These are phyloP conservation scores for Jaltomata sinuosa DNA, from an alignment of 257 asterid genomes.

Conservation along the genomic window DNA sequence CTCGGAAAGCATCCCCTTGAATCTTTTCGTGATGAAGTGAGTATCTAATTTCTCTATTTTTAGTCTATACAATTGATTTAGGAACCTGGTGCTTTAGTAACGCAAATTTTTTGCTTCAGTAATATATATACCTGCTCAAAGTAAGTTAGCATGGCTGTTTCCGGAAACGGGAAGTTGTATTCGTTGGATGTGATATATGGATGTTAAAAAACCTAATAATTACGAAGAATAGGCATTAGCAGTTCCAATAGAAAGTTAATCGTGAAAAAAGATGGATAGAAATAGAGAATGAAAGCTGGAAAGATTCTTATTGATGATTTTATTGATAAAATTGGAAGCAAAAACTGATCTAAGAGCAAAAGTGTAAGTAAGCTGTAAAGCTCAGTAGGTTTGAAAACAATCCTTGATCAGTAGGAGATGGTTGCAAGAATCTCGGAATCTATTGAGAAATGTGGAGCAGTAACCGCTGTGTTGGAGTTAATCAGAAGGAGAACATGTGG, in stretches of 20 bases:
- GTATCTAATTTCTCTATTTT: neutral
- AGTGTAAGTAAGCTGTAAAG: neutral
- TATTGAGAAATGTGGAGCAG: neutral
- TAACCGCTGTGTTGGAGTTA: neutral
- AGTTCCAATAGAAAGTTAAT: neutral
- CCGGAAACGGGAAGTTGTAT: neutral
- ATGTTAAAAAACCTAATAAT: neutral
- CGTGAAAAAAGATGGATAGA: neutral
- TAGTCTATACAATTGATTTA: neutral
- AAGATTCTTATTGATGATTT: neutral
- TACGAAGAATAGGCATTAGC: neutral
- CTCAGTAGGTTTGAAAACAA: neutral
- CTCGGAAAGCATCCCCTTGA: slow-evolving; percentile 85
- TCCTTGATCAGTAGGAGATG: neutral
- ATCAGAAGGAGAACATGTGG: neutral
- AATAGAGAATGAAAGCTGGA: neutral
- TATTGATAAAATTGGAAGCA: neutral
- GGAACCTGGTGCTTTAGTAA: neutral
- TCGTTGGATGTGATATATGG: neutral
- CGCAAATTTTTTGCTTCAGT: neutral
- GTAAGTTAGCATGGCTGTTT: neutral
- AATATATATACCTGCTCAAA: neutral
- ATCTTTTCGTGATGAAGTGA: slow-evolving; percentile 85
- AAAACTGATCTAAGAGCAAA: neutral
- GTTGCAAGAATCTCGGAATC: neutral